phyloP scores from a whole-genome alignment of 2,329 filamentous ascomycete species.

The Gliomastix tumulicola region DNA sequence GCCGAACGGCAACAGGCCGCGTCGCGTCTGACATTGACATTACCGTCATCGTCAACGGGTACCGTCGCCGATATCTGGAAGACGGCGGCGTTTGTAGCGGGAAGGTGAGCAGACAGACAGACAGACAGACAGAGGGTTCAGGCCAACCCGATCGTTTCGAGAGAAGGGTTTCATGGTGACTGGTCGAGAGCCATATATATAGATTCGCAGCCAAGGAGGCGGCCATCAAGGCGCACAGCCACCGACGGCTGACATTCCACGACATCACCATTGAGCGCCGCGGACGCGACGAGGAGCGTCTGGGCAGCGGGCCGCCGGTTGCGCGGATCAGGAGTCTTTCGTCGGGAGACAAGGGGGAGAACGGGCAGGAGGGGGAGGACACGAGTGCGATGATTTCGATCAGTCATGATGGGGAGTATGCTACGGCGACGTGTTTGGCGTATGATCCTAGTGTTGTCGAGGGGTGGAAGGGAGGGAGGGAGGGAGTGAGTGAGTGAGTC shows the following conservation, averaged over 20 bases:
- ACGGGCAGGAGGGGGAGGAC: slow-evolving; percentile 18
- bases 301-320: slow-evolving; percentile 33
- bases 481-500: too few relatives aligned
- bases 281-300: slow-evolving; percentile 11
- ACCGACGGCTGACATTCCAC: slow-evolving; percentile 53
- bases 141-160: too few relatives aligned
- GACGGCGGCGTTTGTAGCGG: slow-evolving; percentile 33
- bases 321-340: too few relatives aligned
- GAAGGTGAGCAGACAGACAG: slow-evolving; percentile 23
- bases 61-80: slow-evolving; percentile 25
- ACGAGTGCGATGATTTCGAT: slow-evolving; percentile 68
- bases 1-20: slow-evolving; percentile 22
- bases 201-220: slow-evolving; percentile 72
- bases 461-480: too few relatives aligned
- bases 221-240: slow-evolving; percentile 62
- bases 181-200: not conserved
- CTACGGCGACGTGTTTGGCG: slow-evolving; percentile 62
- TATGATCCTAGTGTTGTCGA: slow-evolving; percentile 7
- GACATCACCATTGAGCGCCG: slow-evolving; percentile 41
- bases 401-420: slow-evolving; percentile 82
- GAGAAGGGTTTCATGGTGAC: not conserved
- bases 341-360: slow-evolving; percentile 17
- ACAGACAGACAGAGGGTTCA: too few relatives aligned
- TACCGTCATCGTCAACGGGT: too few relatives aligned
- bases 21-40: too few relatives aligned